Conservation (phyloP, 2,329 filamentous ascomycete species). For the Scleromitrula shiraiana region DNA sequence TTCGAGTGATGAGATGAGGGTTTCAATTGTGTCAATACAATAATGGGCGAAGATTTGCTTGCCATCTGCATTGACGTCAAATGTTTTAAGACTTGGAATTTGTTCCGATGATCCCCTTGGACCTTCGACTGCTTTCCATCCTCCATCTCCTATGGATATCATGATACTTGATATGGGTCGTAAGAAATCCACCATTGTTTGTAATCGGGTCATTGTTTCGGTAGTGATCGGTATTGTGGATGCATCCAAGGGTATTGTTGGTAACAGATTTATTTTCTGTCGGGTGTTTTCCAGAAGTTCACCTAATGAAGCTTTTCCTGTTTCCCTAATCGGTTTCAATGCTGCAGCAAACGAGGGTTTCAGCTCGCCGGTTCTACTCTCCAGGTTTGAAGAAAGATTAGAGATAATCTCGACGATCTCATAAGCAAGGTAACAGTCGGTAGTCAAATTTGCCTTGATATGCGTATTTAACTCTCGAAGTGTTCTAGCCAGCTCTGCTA, state of each 20-base stretch:
- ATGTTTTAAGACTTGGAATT: conserved; percentile 64
- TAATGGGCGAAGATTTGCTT: conserved; percentile 85
- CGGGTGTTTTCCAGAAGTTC: conserved; percentile 80
- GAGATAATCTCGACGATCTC: conserved; percentile 91
- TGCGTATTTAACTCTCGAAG: conserved; percentile 83
- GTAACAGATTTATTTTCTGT: conserved; percentile 56
- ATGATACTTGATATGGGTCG: conserved; percentile 82
- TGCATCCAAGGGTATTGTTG: conserved; percentile 68
- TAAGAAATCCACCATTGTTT: conserved; percentile 80
- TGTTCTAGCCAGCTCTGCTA: conserved; percentile 78
- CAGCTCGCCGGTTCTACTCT: conserved; percentile 75
- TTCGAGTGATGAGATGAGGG: conserved; percentile 67
- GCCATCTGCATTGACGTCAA: conserved; percentile 85
- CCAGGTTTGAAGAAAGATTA: conserved; percentile 68
- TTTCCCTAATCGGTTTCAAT: conserved; percentile 83
- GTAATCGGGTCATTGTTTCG: conserved; percentile 79
- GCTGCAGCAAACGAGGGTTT: conserved; percentile 77
- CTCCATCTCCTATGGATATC: conserved; percentile 85
- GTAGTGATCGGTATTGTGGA: conserved; percentile 68
- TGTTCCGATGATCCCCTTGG: conserved; percentile 52
- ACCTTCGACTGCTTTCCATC: conserved; percentile 60
- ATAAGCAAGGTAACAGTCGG: conserved; percentile 91
- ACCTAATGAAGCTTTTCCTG: conserved; percentile 75
- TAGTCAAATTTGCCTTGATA: conserved; percentile 76
- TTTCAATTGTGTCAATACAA: conserved; percentile 79